Conservation (phyloP, 2,329 filamentous ascomycete genomes). For the Aspergillus sp. region DNA sequence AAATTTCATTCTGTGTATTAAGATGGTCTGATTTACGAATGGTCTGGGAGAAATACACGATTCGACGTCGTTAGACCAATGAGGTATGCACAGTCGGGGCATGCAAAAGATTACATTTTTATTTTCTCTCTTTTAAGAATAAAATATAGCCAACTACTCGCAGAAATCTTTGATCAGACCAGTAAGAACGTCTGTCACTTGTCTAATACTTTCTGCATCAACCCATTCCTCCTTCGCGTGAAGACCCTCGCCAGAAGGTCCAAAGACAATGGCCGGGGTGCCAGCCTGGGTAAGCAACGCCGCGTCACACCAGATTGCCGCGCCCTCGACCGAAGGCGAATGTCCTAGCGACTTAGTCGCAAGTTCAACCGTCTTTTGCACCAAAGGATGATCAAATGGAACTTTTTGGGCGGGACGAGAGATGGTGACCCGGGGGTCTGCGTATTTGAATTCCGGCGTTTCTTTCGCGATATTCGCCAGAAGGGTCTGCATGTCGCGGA, state of each 20-base stretch:
- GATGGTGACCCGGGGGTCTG: constrained; percentile 34
- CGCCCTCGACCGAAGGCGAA: constrained; percentile 21
- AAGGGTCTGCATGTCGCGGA: constrained; percentile 32
- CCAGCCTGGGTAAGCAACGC: constrained; percentile 42
- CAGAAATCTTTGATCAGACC: constrained; percentile 16
- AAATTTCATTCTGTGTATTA: too few relatives aligned
- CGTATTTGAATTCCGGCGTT: constrained; percentile 36
- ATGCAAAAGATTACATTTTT: neutral
- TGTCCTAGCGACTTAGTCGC: constrained; percentile 21
- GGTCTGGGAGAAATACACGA: too few relatives aligned
- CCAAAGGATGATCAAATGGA: constrained; percentile 36
- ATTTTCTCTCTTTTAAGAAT: neutral
- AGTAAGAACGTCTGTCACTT: constrained; percentile 21
- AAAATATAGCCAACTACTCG: constrained; percentile 3
- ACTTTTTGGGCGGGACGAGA: constrained; percentile 41
- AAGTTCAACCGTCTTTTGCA: constrained; percentile 23
- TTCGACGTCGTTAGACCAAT: too few relatives aligned
- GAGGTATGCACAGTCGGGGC: too few relatives aligned
- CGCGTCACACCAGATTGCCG: constrained; percentile 47
- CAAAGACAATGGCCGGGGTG: constrained; percentile 44
- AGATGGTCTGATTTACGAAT: too few relatives aligned
- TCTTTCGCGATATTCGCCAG: constrained; percentile 27
- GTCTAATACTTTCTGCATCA: constrained; percentile 37
- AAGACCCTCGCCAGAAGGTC: constrained; percentile 44
- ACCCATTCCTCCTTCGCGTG: constrained; percentile 49